phyloP scores from a whole-genome alignment of 2,329 filamentous ascomycete species.

The Penicillium glabrum region DNA sequence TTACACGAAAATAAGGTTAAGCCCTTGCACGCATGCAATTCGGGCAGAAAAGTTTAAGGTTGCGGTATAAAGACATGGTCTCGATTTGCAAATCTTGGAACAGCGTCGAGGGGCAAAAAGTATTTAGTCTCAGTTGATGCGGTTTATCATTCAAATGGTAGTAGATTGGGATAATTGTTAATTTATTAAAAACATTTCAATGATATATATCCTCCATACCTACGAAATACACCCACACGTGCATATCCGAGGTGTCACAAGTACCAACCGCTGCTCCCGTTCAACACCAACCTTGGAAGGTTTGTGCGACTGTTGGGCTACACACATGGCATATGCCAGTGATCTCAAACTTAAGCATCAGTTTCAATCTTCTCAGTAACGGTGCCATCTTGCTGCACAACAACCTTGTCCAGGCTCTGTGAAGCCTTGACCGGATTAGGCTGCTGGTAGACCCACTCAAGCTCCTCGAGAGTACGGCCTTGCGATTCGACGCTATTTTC shows the following conservation, averaged over 20 bases:
- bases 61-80: too few relatives aligned
- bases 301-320: not conserved
- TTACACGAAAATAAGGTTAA: not conserved
- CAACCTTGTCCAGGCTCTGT: conserved; percentile 48
- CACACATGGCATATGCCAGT: not conserved
- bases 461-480: conserved; percentile 51
- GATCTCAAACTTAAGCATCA: conserved; percentile 6
- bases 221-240: too few relatives aligned
- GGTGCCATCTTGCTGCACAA: conserved; percentile 47
- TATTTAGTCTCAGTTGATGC: too few relatives aligned
- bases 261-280: not conserved
- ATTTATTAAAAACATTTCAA: not conserved
- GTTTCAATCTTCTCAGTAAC: conserved; percentile 49
- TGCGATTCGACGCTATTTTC: conserved; percentile 48
- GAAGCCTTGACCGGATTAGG: conserved; percentile 53
- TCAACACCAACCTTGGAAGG: too few relatives aligned
- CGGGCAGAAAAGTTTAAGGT: not conserved
- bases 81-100: too few relatives aligned
- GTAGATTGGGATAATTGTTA: not conserved
- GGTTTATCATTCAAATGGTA: not conserved
- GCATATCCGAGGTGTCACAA: not conserved
- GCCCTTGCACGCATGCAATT: not conserved
- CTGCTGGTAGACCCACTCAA: conserved; percentile 54
- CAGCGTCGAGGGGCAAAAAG: too few relatives aligned
- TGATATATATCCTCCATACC: not conserved